phyloP scores from a whole-genome alignment of 208 protist species.

The Trypanosoma avium region DNA sequence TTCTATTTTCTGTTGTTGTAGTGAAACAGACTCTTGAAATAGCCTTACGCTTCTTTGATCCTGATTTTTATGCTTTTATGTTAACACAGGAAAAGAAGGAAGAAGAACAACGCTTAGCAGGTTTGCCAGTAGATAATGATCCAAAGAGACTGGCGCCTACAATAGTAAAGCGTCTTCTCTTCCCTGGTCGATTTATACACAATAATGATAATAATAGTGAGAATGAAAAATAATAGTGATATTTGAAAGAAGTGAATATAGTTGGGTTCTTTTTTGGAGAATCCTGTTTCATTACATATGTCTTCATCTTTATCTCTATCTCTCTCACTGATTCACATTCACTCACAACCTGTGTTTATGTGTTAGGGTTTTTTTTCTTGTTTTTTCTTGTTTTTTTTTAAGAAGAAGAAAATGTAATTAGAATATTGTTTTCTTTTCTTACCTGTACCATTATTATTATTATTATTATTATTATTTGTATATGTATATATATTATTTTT shows the following conservation, averaged over 20 bases:
- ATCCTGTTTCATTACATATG: constrained; percentile 1
- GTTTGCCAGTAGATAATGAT: constrained; percentile 63
- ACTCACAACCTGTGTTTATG: neutral
- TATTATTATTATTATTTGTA: too few species aligned
- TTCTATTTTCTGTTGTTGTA: constrained; percentile 62
- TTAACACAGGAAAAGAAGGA: constrained; percentile 71
- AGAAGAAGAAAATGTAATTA: too few species aligned
- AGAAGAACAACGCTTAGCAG: constrained; percentile 36
- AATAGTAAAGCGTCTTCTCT: constrained; percentile 59
- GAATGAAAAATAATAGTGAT: neutral
- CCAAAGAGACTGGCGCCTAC: constrained; percentile 78
- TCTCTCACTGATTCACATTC: neutral
- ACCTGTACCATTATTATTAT: too few species aligned
- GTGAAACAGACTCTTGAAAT: constrained; percentile 52
- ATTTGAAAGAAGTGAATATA: neutral
- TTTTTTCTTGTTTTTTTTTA: neutral
- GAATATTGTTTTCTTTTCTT: too few species aligned
- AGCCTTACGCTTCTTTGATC: constrained; percentile 69
- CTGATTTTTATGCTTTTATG: constrained; percentile 81
- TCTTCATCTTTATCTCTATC: neutral
- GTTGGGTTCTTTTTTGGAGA: constrained; percentile 1
- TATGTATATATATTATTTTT: too few species aligned
- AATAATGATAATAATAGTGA: constrained; percentile 15
- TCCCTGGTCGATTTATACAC: constrained; percentile 75
- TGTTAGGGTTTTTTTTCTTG: neutral